Evolutionary conservation across 192 early-diverging fungal species (phyloP), one percentile per base, ranked within the genome.

Genomic region (Chytriomyces sp.): DNA sequence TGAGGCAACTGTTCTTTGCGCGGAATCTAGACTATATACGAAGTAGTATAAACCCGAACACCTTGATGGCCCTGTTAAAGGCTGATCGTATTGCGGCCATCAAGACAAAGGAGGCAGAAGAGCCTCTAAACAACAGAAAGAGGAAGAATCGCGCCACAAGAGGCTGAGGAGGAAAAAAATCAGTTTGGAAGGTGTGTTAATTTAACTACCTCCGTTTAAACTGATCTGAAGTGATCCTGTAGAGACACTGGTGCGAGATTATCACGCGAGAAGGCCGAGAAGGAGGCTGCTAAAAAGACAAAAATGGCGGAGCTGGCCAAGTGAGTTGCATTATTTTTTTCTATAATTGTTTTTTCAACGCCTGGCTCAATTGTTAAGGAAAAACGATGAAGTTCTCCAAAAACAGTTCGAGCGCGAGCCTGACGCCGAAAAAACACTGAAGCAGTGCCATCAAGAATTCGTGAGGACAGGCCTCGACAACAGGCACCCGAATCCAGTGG

Each of bases 21-120:
- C n/a, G n/a, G n/a, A n/a, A n/a, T n/a, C n/a, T n/a, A n/a, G n/a
- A n/a, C n/a, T n/a, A n/a, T n/a, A n/a, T n/a, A n/a, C n/a, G n/a
- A n/a, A n/a, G n/a, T n/a, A n/a, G n/a, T n/a, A n/a, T 68, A 26
- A 85, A 86, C 30, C 86, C 86, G 33, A 75, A 90, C 62, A 69
- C 71, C 22, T 85, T 84, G 70, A 89, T 94, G 75, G 87, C 78
- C 59, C 84, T 85, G 41, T 93, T 89, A 49, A 93, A 94, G 83
- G 81, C 84, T 40, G 78, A 83, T 28, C 84, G 93, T 53, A 86
- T 91, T 58, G 85, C 85, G 52, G 73, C 87, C 58, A 83, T 83
- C 76, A 79, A 81, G 64, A 81, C 82, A 56, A 78, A 73, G 39
- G 82, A 79, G 79, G 83, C 80, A 19, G 85, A 86, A 66, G 79